A percentile compares a stretch with the other conserved stretches of the same genome.
Evolutionary conservation across 2,329 filamentous ascomycete genomes (phyloP).

Genomic region (Cordyceps cicadae): DNA sequence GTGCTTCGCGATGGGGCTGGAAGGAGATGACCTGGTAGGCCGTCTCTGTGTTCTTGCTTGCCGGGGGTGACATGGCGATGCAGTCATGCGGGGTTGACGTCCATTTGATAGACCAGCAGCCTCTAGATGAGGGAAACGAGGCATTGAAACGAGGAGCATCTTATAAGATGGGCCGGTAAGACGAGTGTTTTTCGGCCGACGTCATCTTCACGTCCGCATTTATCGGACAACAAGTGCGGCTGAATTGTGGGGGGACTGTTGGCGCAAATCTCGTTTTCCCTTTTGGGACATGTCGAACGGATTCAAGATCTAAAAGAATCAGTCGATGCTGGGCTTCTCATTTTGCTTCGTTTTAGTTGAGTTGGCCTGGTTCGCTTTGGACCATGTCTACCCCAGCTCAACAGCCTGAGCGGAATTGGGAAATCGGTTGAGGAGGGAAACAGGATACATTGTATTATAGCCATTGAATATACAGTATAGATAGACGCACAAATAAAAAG

Average conservation of each 20-base stretch:
- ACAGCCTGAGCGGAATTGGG: no score
- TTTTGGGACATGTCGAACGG: constrained; percentile 10
- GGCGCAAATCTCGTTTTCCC: constrained; percentile 15
- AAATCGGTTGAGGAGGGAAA: no score
- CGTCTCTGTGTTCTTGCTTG: neutral
- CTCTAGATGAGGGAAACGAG: neutral
- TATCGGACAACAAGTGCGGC: constrained; percentile 6
- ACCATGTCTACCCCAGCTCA: no score
- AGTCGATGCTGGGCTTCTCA: no score
- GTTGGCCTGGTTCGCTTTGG: no score
- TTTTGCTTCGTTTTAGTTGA: no score
- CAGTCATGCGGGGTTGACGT: neutral
- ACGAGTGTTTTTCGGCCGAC: neutral
- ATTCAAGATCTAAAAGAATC: no score
- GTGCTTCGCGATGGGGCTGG: constrained; percentile 2
- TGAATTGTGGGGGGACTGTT: neutral
- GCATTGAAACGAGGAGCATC: neutral
- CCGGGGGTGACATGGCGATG: neutral
- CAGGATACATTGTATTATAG: no score
- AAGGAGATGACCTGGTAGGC: constrained; percentile 7
- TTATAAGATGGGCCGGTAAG: neutral
- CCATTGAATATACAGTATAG: no score
- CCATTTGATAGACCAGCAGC: neutral
- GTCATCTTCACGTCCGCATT: neutral
- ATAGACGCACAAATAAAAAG: no score